phyloP scores from a whole-genome alignment of 148 eudicot genomes.

The Rhododendron williamsianum region DNA sequence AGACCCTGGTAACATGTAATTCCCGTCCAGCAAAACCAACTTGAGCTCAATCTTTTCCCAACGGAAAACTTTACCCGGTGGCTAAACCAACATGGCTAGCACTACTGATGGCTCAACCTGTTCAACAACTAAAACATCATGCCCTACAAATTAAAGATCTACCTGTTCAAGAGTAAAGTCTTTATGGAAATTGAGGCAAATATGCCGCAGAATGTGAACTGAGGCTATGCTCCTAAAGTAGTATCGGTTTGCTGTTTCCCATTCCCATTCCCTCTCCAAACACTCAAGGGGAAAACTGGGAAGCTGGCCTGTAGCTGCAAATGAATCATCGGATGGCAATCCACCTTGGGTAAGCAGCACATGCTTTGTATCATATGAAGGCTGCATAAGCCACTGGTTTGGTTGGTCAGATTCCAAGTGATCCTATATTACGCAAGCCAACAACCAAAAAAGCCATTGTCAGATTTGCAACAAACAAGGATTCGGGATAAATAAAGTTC shows the following conservation, averaged over 20 bases:
- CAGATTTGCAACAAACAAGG: background rate
- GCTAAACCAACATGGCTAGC: background rate
- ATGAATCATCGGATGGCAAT: slow-evolving; percentile 17
- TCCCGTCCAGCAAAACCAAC: background rate
- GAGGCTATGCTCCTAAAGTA: slow-evolving; percentile 87
- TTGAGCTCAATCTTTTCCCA: background rate
- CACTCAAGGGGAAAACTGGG: slow-evolving; percentile 22
- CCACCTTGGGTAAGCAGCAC: slow-evolving; percentile 45
- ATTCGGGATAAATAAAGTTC: background rate
- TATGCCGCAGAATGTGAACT: slow-evolving; percentile 48
- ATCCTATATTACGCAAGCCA: slow-evolving; percentile 34
- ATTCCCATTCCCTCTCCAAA: slow-evolving; percentile 48
- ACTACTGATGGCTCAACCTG: slow-evolving; percentile 1
- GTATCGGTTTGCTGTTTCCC: slow-evolving; percentile 61
- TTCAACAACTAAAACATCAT: background rate
- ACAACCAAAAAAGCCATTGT: background rate
- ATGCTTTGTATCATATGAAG: slow-evolving; percentile 75
- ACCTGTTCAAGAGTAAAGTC: slow-evolving; percentile 83
- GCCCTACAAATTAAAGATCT: background rate
- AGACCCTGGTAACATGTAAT: background rate
- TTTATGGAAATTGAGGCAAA: slow-evolving; percentile 69
- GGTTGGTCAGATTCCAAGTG: slow-evolving; percentile 32
- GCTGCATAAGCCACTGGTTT: slow-evolving; percentile 69
- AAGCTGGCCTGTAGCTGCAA: slow-evolving; percentile 16
- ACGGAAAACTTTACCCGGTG: background rate